Conservation (phyloP, 306 rosid genomes). For the Ammopiptanthus mongolicus region DNA sequence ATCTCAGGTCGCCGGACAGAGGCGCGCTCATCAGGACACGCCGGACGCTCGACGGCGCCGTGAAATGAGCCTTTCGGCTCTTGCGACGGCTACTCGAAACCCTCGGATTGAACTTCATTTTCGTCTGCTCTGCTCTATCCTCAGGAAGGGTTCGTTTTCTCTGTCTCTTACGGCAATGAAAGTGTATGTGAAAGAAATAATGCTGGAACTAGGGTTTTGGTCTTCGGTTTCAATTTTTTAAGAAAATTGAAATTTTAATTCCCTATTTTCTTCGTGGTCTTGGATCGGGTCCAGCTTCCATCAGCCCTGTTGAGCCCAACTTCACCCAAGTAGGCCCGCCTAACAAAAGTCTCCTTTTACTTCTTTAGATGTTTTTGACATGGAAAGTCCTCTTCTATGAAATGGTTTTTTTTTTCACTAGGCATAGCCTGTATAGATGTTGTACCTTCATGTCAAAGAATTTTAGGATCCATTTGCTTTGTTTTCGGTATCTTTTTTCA, state of each 20-base stretch:
- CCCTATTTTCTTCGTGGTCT: neutral
- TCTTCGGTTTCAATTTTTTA: neutral
- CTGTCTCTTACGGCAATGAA: conserved; percentile 13
- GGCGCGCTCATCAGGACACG: conserved; percentile 90
- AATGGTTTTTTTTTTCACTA: no score
- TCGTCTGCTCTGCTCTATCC: neutral
- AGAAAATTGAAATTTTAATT: neutral
- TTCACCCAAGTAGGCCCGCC: no score
- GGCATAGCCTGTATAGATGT: no score
- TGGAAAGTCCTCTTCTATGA: no score
- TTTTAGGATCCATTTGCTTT: no score
- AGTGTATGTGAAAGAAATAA: neutral
- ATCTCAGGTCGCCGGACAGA: conserved; percentile 70
- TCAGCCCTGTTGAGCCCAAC: neutral
- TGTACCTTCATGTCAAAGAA: no score
- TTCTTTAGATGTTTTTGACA: no score
- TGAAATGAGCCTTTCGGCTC: conserved; percentile 94
- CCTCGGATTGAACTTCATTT: conserved; percentile 83
- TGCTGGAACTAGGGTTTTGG: conserved; percentile 24
- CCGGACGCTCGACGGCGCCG: conserved; percentile 92
- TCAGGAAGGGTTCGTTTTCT: neutral
- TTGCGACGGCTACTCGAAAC: conserved; percentile 91
- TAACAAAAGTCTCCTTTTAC: no score
- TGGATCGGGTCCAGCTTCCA: neutral
- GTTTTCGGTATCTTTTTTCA: no score